A percentile compares a stretch with the other conserved stretches of the same genome.
These are phyloP conservation scores for Boletus rex-veris DNA, from an alignment of 768 basidiomycete species.

Conservation along the genomic window DNA sequence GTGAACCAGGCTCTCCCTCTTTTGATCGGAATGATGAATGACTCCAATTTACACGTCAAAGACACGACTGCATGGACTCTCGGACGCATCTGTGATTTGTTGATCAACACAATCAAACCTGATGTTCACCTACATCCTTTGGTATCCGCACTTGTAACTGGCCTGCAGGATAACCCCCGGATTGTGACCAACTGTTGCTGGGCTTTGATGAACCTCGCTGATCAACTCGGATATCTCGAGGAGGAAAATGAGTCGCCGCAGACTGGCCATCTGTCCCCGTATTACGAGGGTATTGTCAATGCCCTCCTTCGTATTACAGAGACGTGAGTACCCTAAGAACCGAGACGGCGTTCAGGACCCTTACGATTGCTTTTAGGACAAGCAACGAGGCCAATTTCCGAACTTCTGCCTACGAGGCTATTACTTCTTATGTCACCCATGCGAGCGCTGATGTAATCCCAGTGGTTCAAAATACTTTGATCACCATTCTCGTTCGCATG, in stretches of 20 bases:
- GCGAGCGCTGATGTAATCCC: slow-evolving; percentile 74
- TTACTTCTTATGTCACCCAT: slow-evolving; percentile 81
- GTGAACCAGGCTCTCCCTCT: slow-evolving; percentile 93
- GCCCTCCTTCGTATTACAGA: slow-evolving; percentile 86
- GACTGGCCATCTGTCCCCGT: slow-evolving; percentile 75
- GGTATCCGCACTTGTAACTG: slow-evolving; percentile 76
- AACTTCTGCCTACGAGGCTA: slow-evolving; percentile 94
- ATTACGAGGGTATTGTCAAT: slow-evolving; percentile 82
- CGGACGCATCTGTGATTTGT: slow-evolving; percentile 88
- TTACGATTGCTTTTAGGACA: slow-evolving; percentile 42
- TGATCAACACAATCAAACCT: slow-evolving; percentile 82
- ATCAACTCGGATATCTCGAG: slow-evolving; percentile 77
- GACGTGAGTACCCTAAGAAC: slow-evolving; percentile 47
- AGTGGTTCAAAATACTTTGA: slow-evolving; percentile 77
- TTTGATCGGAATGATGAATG: slow-evolving; percentile 93
- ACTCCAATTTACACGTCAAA: slow-evolving; percentile 80
- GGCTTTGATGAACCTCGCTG: slow-evolving; percentile 92
- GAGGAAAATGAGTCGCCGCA: slow-evolving; percentile 51
- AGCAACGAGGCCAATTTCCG: slow-evolving; percentile 90
- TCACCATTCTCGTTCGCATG: slow-evolving; percentile 85
- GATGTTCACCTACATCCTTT: slow-evolving; percentile 85
- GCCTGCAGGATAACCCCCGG: slow-evolving; percentile 75
- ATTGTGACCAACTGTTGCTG: slow-evolving; percentile 95
- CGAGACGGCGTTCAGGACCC: background rate
- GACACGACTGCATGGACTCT: slow-evolving; percentile 99